These are phyloP conservation scores for Penicillium thymicola DNA, from an alignment of 2,329 filamentous ascomycete species.

Conservation along the genomic window DNA sequence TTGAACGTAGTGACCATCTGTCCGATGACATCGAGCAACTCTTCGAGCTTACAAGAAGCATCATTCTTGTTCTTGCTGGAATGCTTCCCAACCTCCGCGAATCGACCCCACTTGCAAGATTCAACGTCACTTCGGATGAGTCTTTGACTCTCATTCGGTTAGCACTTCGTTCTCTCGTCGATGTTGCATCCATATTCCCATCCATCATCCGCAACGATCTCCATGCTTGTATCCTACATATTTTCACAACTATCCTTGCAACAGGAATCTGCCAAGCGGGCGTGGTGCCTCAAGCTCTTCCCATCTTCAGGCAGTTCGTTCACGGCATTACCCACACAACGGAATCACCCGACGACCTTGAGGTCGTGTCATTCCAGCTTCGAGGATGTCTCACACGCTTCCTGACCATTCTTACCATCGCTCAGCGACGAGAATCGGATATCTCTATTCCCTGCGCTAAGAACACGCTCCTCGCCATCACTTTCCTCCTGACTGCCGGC, in stretches of 20 bases:
- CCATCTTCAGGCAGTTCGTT: slow-evolving; percentile 89
- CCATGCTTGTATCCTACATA: slow-evolving; percentile 94
- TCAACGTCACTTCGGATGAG: slow-evolving; percentile 77
- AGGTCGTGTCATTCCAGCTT: slow-evolving; percentile 64
- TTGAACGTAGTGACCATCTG: slow-evolving; percentile 68
- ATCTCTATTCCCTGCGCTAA: slow-evolving; percentile 84
- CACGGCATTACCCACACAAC: slow-evolving; percentile 60
- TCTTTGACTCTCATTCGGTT: slow-evolving; percentile 75
- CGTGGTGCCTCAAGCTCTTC: slow-evolving; percentile 83
- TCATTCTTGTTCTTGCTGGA: slow-evolving; percentile 86
- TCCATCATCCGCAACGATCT: slow-evolving; percentile 94
- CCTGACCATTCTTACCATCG: slow-evolving; percentile 62
- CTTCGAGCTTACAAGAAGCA: slow-evolving; percentile 93
- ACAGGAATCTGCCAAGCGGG: slow-evolving; percentile 83
- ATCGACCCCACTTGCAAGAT: slow-evolving; percentile 60
- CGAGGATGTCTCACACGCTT: slow-evolving; percentile 80
- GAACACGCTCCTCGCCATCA: slow-evolving; percentile 83
- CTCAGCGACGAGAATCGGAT: slow-evolving; percentile 56
- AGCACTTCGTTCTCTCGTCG: slow-evolving; percentile 81
- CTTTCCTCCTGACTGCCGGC: slow-evolving; percentile 81
- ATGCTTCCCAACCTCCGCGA: slow-evolving; percentile 69
- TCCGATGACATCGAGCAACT: slow-evolving; percentile 97
- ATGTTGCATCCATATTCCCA: slow-evolving; percentile 93
- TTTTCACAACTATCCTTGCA: slow-evolving; percentile 87
- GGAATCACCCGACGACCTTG: slow-evolving; percentile 34